phyloP scores from a whole-genome alignment of 495 filamentous ascomycete species.

The Poronia punctata region DNA sequence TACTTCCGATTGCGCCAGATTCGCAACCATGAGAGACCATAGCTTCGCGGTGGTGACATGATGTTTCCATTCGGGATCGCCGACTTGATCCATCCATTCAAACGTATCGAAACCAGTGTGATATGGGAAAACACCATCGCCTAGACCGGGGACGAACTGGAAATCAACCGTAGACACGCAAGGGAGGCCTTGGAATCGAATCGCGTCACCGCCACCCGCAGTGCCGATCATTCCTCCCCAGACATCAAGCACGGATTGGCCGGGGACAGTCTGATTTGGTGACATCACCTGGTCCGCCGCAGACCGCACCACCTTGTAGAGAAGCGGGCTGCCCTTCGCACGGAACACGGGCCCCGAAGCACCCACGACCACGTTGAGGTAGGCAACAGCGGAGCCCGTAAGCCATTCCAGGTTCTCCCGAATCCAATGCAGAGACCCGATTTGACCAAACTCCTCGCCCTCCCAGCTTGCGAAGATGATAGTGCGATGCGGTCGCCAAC shows the following conservation, averaged over 20 bases:
- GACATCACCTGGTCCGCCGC: slow-evolving; percentile 6
- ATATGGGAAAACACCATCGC: slow-evolving; percentile 64
- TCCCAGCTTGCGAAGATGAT: slow-evolving; percentile 71
- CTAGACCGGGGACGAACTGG: slow-evolving; percentile 51
- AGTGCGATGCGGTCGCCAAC: slow-evolving; percentile 74
- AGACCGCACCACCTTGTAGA: slow-evolving; percentile 3
- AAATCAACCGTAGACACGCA: slow-evolving; percentile 10
- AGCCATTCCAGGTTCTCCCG: slow-evolving; percentile 3
- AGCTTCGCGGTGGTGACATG: slow-evolving; percentile 66
- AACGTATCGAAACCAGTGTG: slow-evolving; percentile 79
- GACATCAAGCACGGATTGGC: slow-evolving; percentile 51
- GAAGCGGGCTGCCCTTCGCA: slow-evolving; percentile 11
- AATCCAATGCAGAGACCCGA: slow-evolving; percentile 48
- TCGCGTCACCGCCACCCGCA: slow-evolving; percentile 69
- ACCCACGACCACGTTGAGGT: slow-evolving; percentile 13
- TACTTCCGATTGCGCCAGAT: slow-evolving; percentile 62
- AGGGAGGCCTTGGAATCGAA: slow-evolving; percentile 58
- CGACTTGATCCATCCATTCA: slow-evolving; percentile 67
- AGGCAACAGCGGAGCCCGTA: background rate
- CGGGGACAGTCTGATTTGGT: slow-evolving; percentile 3
- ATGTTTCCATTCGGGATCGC: slow-evolving; percentile 70
- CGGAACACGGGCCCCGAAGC: slow-evolving; percentile 10
- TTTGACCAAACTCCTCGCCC: slow-evolving; percentile 76
- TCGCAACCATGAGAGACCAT: slow-evolving; percentile 62
- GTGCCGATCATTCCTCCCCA: slow-evolving; percentile 43